Conservation (phyloP, 257 asterid species). For the Paulownia fortunei region DNA sequence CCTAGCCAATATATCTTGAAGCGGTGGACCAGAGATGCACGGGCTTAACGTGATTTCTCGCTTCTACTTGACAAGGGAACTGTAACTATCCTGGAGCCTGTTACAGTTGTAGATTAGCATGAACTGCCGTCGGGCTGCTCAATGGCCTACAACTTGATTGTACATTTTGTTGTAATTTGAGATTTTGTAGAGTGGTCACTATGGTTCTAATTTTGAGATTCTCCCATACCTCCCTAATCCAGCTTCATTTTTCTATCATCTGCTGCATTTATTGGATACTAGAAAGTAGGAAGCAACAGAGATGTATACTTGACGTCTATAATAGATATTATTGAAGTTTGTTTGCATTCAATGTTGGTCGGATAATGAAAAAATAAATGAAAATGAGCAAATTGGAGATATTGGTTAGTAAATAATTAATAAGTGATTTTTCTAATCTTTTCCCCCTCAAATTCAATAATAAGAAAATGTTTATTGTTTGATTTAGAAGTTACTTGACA, state of each 20-base stretch:
- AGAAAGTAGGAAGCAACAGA: not conserved
- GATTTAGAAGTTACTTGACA: not conserved
- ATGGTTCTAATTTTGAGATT: constrained; percentile 21
- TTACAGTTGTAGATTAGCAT: constrained; percentile 29
- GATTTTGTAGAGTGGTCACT: constrained; percentile 25
- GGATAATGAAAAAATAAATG: too few species aligned
- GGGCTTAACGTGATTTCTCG: constrained; percentile 37
- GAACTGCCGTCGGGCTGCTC: constrained; percentile 11
- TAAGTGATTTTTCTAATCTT: too few species aligned
- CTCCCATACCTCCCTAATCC: too few species aligned
- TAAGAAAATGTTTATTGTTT: too few species aligned
- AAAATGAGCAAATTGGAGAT: too few species aligned
- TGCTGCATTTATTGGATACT: not conserved
- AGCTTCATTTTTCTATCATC: too few species aligned
- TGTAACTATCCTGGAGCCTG: constrained; percentile 19
- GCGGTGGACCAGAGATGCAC: constrained; percentile 64
- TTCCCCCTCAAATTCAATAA: too few species aligned
- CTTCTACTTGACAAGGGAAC: constrained; percentile 26
- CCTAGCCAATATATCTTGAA: constrained; percentile 60
- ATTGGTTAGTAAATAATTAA: too few species aligned
- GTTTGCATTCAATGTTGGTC: too few species aligned
- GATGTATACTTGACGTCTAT: too few species aligned
- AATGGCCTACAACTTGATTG: constrained; percentile 33
- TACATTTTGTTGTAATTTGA: constrained; percentile 41
- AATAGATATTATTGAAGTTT: too few species aligned